Conservation (phyloP, 306 rosid species). For the Rosa rugosa region DNA sequence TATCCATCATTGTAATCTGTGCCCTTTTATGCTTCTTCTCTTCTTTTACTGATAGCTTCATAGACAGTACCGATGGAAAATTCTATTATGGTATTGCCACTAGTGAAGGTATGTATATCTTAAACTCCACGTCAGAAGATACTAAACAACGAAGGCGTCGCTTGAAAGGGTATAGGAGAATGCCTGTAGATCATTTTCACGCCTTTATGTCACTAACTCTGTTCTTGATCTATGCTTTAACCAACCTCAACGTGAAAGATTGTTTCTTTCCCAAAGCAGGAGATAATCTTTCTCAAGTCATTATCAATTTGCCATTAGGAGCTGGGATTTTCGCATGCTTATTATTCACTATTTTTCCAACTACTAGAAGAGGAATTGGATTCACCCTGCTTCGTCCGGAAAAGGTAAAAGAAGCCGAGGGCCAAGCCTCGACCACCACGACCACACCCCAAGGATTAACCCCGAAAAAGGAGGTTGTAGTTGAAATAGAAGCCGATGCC, state of each 20-base stretch:
- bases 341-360: conserved; percentile 45
- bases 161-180: conserved; percentile 7
- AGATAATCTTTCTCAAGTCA: neutral
- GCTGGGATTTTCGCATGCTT: conserved; percentile 39
- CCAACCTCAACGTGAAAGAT: conserved; percentile 35
- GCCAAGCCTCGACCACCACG: neutral
- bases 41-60: conserved; percentile 37
- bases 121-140: neutral
- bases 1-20: conserved; percentile 11
- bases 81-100: conserved; percentile 33
- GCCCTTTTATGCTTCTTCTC: conserved; percentile 37
- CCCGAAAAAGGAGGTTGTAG: too few species aligned
- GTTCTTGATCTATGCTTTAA: conserved; percentile 46
- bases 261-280: conserved; percentile 39
- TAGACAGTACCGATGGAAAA: neutral
- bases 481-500: neutral
- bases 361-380: conserved; percentile 47
- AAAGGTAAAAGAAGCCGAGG: too few species aligned
- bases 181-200: conserved; percentile 32
- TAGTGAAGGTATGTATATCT: conserved; percentile 22
- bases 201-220: conserved; percentile 33
- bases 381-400: neutral
- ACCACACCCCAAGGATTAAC: neutral
- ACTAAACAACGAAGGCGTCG: neutral
- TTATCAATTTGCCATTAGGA: conserved; percentile 38